Conservation (phyloP, 768 basidiomycete genomes). For the Nevesoporus exiguus region DNA sequence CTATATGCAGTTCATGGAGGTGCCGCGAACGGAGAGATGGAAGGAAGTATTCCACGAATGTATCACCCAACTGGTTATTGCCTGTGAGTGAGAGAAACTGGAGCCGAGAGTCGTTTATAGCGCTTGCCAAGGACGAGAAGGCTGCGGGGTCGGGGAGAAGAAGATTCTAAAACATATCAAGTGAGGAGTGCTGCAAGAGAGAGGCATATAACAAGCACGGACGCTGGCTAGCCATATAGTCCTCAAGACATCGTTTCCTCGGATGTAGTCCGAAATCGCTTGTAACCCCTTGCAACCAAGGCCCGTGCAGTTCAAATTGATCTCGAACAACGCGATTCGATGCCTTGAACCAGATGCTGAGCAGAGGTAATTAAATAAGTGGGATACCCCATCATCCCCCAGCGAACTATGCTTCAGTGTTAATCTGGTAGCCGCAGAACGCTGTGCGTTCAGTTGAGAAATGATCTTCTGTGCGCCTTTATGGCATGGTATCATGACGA, state of each 20-base stretch:
- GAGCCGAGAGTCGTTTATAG: conserved; percentile 53
- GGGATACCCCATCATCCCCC: conserved; percentile 52
- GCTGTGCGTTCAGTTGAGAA: conserved; percentile 40
- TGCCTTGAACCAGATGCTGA: conserved; percentile 48
- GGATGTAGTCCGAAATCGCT: conserved; percentile 50
- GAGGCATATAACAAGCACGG: conserved; percentile 20
- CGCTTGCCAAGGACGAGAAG: conserved; percentile 40
- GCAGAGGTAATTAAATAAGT: conserved; percentile 52
- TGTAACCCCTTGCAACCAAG: conserved; percentile 54
- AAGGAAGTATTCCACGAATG: conserved; percentile 48
- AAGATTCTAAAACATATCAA: conserved; percentile 36
- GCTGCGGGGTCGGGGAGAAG: conserved; percentile 38
- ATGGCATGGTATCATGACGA: not conserved
- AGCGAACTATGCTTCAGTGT: conserved; percentile 55
- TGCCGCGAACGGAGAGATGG: conserved; percentile 43
- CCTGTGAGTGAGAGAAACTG: conserved; percentile 48
- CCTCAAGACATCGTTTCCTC: conserved; percentile 42
- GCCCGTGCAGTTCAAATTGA: conserved; percentile 51
- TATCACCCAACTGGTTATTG: conserved; percentile 47
- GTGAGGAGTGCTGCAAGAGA: not conserved
- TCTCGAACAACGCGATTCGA: conserved; percentile 42
- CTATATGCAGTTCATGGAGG: conserved; percentile 53
- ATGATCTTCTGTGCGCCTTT: conserved; percentile 56
- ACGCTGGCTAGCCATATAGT: conserved; percentile 56
- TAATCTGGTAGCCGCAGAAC: conserved; percentile 44